Base-by-base conservation (phyloP, 2,329 filamentous ascomycete species). In the Dothideomycetes sp. region DNA sequence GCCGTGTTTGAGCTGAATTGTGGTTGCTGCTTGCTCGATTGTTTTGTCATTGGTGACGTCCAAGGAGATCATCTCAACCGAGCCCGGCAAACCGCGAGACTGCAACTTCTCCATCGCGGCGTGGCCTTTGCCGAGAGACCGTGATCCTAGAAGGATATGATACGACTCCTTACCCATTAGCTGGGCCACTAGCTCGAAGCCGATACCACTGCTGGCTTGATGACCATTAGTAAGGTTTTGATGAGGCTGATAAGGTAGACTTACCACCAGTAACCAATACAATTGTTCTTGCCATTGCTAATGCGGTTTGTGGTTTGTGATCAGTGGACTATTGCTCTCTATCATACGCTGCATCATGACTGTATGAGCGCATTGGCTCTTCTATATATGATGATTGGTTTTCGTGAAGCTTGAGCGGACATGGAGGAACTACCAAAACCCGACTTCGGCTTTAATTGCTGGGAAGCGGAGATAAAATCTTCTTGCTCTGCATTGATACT, bases 161-260 rank as follows among this genome's bases (percentile, higher is more conserved):
- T 34, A 62, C 10, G 46, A 45, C 10, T 43, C 45, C 11, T 57
- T 44, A 3, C 55, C 45, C 7, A 65, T 56, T 3, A 62, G 56
- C 19, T 58, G 52, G 38, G 57, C 49, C 10, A 59, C 59, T 5
- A 65, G 56, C 41, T 64, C 65, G 42, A 62, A 61, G 29, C 69
- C 68, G 29, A 72, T 66, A 40, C 69, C 68, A 38, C 60, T 62
- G 47, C 66, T 72, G 30, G 45, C 50, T 44, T 27, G 5, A 29
- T 2, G 7, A 10, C n/a, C 11, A 14, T 41, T 14, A 40, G 34
- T 17, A n/a, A 17, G 5, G n/a, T 24, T 19, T 22, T n/a, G 5
- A 4, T 22, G 8, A 17, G 3, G 11, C n/a, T 8, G 8, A 29
- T 12, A 4, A 5, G 24, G 11, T 10, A 16, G 12, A 40, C 47